Base-by-base conservation (phyloP, 202 grass and related monocot genomes). In the Setaria italica region DNA sequence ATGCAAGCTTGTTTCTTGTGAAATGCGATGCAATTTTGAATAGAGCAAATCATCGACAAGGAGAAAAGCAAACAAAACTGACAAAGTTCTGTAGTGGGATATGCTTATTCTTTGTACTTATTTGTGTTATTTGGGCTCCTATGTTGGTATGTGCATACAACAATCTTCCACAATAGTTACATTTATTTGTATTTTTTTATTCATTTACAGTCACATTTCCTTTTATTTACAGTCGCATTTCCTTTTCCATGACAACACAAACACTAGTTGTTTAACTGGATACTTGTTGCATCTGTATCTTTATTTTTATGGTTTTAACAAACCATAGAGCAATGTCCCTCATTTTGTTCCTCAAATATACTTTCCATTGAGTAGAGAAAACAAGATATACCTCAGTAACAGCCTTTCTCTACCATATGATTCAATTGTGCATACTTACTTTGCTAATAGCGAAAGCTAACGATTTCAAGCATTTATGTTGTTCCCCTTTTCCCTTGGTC, bases 111-210 rank as follows among this genome's bases (percentile, higher is more conserved):
- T 95, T 95, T 54, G 92, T 98, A 87, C 84, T 98, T 88, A 95
- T 98, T 58, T 92, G 96, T 88, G 93, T 98, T 88, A 98, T 98
- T 78, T 98, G 96, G 96, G 91, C 96, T 81, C 96, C 96, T 85
- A 98, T 98, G 96, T 88, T 98, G 91, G 96, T 98, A 94, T 63
- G 87, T 30, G 32, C 85, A 80, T 88, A 62, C 33, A 7, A 32
- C 67, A 74, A n/a, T 63, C 49, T 67, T 85, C 7, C 33, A 39
- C 20, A 25, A 34, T 87, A 59, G 32, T 67, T 56, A 41, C 43
- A 47, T 35, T 93, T 7, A 57, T 47, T 30, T 68, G 16, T 78
- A 10, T 65, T 65, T 46, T 63, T 51, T 29, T 33, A 68, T 11
- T 32, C 0, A 16, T 20, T 33, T 67, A 51, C 46, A 37, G 20